These are phyloP conservation scores for Primulina eburnea DNA, from an alignment of 257 asterid species.

Conservation along the genomic window DNA sequence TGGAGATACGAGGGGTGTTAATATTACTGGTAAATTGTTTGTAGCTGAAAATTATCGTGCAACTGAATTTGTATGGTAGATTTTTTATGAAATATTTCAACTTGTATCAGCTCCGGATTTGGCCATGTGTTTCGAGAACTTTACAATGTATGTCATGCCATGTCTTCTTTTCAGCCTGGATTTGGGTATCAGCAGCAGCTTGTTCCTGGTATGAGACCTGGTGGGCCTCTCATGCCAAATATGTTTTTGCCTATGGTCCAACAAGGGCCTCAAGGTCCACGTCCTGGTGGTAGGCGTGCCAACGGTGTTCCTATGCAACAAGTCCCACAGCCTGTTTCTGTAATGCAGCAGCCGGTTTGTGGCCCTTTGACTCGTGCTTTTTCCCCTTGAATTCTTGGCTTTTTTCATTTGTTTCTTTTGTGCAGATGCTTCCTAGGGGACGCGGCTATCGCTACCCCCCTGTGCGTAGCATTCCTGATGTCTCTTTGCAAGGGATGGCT, in stretches of 20 bases:
- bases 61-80: constrained; percentile 7
- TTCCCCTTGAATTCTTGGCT: neutral
- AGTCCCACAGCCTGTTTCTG: constrained; percentile 73
- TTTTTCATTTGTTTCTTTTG: neutral
- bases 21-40: neutral
- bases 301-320: constrained; percentile 65
- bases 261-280: constrained; percentile 91
- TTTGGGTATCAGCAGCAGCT: constrained; percentile 99
- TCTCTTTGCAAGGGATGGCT: constrained; percentile 53
- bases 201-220: constrained; percentile 96
- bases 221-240: constrained; percentile 79
- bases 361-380: neutral
- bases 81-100: neutral
- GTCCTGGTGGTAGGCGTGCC: constrained; percentile 84
- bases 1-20: neutral
- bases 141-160: neutral
- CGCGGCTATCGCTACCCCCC: constrained; percentile 79
- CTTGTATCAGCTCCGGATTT: neutral
- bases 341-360: constrained; percentile 82
- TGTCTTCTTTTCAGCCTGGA: constrained; percentile 60
- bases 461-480: constrained; percentile 75
- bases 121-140: neutral
- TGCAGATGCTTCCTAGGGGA: constrained; percentile 84
- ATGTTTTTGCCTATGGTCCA: constrained; percentile 87
- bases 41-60: neutral